Base-by-base conservation (phyloP, 2,329 filamentous ascomycete species). In the Bipolaris bicolor region DNA sequence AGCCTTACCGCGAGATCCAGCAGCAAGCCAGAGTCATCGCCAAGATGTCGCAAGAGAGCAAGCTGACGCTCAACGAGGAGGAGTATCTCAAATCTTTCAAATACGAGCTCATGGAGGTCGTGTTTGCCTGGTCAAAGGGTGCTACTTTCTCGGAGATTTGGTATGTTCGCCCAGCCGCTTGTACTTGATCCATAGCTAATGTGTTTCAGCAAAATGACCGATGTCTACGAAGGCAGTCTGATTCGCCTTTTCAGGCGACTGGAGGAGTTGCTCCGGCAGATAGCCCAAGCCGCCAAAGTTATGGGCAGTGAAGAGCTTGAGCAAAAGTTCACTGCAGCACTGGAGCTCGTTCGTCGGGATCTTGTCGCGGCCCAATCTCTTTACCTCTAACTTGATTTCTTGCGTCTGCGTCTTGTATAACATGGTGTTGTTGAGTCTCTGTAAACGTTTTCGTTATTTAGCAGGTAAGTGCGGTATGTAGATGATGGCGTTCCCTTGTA, bases 251-350 rank as follows among this genome's bases (percentile, higher is more conserved):
- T 99, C 86, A 90, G 95, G 52, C 90, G 95, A 18, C 83, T 99
- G 31, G 95, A 99, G 78, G 95, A 99, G 79, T 83, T 97, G 56
- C 82, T 99, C 34, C 87, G 95, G 65, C 95, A 99, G 78, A 96
- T 98, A 85, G 94, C 90, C 15, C 91, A 98, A 79, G 95, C 94
- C 22, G 87, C 91, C 64, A 98, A 97, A 80, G 94, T 97, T 62
- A 99, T 99, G 95, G 95, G 95, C 70, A 97, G 90, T 75, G 92
- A 96, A 61, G 95, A 98, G 70, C 82, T 99, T 55, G 90, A 93
- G 72, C 85, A 88, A 74, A 97, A 97, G 80, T 99, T 99, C 73
- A 93, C 97, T 71, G 85, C 88, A 66, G 90, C 91, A 60, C 80
- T 99, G 67, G 83, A 84, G 57, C 95, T 96, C 84, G 90, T 98